Evolutionary conservation across 768 basidiomycete species (phyloP).

Genomic region (Suillus subaureus): DNA sequence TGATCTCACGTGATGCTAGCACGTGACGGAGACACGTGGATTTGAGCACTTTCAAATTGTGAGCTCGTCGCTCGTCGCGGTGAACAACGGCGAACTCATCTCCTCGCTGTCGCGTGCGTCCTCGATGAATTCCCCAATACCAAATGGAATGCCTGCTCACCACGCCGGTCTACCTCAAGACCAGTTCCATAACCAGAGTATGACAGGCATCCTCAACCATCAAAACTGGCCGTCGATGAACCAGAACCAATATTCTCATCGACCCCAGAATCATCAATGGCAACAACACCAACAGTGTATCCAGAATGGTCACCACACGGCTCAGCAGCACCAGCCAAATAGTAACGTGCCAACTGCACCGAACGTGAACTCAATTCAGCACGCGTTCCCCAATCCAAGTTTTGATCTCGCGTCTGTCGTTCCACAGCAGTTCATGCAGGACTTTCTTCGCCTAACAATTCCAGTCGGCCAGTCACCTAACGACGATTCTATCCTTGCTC

Average conservation of each 20-base stretch:
- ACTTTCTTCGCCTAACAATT: slow-evolving; percentile 52
- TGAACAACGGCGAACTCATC: slow-evolving; percentile 16
- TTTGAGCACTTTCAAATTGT: slow-evolving; percentile 2
- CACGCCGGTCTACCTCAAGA: slow-evolving; percentile 24
- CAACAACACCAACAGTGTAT: slow-evolving; percentile 39
- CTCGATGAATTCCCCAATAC: slow-evolving; percentile 2
- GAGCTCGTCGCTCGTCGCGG: background rate
- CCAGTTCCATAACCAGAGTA: slow-evolving; percentile 25
- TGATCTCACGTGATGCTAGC: background rate
- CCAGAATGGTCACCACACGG: slow-evolving; percentile 36
- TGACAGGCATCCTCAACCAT: background rate
- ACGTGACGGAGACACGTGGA: slow-evolving; percentile 13
- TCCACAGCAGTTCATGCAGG: slow-evolving; percentile 58
- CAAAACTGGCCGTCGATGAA: slow-evolving; percentile 15
- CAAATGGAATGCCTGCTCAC: slow-evolving; percentile 16
- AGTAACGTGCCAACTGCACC: background rate
- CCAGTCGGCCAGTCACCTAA: slow-evolving; percentile 51
- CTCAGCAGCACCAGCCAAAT: slow-evolving; percentile 22
- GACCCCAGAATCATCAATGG: slow-evolving; percentile 14
- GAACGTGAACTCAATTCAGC: slow-evolving; percentile 14
- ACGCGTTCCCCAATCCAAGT: slow-evolving; percentile 17
- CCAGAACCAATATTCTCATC: slow-evolving; percentile 33
- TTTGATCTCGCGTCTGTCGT: slow-evolving; percentile 39
- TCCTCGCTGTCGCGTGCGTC: background rate
- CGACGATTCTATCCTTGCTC: slow-evolving; percentile 63